Evolutionary conservation across 2,329 filamentous ascomycete genomes (phyloP).

Genomic region (Penicillium crustosum): DNA sequence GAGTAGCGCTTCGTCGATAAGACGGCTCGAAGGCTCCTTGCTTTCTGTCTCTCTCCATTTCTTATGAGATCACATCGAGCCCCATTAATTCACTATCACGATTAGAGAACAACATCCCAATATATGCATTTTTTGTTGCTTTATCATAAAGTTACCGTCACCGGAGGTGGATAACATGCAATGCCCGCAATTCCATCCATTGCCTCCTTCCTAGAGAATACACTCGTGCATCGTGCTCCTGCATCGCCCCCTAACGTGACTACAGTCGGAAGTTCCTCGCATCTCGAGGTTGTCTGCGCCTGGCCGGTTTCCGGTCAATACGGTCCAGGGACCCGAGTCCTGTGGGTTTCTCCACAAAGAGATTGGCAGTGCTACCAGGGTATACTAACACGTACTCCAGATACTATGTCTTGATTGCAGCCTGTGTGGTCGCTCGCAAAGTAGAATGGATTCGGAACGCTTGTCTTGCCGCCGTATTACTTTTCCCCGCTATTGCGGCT

Average conservation of each 20-base stretch:
- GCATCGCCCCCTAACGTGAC: conserved; percentile 25
- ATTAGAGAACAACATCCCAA: neutral
- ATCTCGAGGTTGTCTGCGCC: conserved; percentile 43
- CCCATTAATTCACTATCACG: neutral
- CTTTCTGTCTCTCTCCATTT: neutral
- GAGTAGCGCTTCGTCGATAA: neutral
- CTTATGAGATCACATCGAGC: neutral
- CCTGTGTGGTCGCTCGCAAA: conserved; percentile 63
- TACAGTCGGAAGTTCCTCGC: neutral
- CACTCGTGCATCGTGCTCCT: conserved; percentile 17
- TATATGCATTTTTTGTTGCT: conserved; percentile 12
- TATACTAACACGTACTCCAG: conserved; percentile 35
- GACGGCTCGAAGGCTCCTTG: neutral
- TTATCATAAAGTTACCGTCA: neutral
- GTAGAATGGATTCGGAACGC: conserved; percentile 62
- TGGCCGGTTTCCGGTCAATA: conserved; percentile 48
- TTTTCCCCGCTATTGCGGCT: conserved; percentile 64
- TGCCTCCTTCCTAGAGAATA: conserved; percentile 6
- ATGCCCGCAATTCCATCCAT: conserved; percentile 23
- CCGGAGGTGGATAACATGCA: conserved; percentile 12
- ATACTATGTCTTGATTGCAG: conserved; percentile 64
- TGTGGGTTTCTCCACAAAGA: conserved; percentile 31
- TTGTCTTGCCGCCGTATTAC: conserved; percentile 61
- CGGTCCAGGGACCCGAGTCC: conserved; percentile 41
- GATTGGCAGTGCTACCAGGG: neutral